These are phyloP conservation scores for Pulveroboletus sp. DNA, from an alignment of 768 basidiomycete species.

Conservation along the genomic window DNA sequence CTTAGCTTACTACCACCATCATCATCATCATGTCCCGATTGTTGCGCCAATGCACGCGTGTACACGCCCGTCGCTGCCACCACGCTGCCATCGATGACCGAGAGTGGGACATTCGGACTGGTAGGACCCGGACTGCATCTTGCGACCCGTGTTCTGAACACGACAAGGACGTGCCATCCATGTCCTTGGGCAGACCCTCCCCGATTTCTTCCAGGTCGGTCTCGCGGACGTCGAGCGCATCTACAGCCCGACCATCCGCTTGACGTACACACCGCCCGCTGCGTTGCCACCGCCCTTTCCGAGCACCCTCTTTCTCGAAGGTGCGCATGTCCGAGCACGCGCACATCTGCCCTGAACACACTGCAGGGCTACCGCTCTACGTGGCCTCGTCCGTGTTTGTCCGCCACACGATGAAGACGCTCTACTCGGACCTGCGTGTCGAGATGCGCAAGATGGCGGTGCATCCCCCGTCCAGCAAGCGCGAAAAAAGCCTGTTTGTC, in stretches of 20 bases:
- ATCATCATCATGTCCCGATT: too few relatives aligned
- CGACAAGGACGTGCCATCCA: conserved; percentile 65
- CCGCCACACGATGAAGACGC: conserved; percentile 70
- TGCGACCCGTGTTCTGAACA: too few relatives aligned
- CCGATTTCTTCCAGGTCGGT: conserved; percentile 67
- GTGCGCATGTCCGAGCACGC: conserved; percentile 33
- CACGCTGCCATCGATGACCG: too few relatives aligned
- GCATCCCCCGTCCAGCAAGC: conserved; percentile 20
- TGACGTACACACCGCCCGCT: conserved; percentile 68
- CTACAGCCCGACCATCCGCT: conserved; percentile 61
- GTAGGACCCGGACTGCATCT: conserved; percentile 33
- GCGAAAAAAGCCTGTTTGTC: conserved; percentile 60
- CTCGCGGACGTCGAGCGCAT: conserved; percentile 46
- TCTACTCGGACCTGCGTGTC: conserved; percentile 66
- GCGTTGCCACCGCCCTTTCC: conserved; percentile 69
- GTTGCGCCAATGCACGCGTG: too few relatives aligned
- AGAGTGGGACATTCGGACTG: conserved; percentile 79
- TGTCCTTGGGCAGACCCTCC: conserved; percentile 65
- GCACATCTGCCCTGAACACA: conserved; percentile 1
- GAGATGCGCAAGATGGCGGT: conserved; percentile 48
- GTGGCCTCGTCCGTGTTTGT: conserved; percentile 67
- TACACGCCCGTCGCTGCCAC: too few relatives aligned
- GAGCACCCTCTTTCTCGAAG: conserved; percentile 66
- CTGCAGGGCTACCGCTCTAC: conserved; percentile 67
- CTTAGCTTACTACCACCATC: neutral